Conservation (phyloP, 2,329 filamentous ascomycete species). For the Lecanosticta acicola region DNA sequence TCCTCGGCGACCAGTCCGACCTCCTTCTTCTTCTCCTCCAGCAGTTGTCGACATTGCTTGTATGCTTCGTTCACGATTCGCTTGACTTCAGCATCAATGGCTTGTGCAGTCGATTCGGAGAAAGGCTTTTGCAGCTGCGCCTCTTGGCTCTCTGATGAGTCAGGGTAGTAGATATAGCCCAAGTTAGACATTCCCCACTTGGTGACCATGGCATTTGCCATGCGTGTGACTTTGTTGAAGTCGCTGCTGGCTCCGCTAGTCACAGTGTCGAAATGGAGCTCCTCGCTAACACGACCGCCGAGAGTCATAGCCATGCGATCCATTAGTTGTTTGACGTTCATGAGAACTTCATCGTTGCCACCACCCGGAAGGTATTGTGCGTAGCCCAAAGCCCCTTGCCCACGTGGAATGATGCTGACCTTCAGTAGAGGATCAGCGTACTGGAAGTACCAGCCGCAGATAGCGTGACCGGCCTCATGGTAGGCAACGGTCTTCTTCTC, state of each 20-base stretch:
- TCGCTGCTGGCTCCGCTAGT: constrained; percentile 93
- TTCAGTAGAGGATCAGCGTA: constrained; percentile 96
- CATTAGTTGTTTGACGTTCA: constrained; percentile 94
- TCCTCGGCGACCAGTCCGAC: constrained; percentile 89
- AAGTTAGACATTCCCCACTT: constrained; percentile 98
- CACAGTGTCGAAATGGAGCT: constrained; percentile 93
- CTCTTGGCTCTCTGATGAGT: constrained; percentile 34
- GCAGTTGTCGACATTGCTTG: constrained; percentile 76
- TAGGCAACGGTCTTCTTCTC: constrained; percentile 97
- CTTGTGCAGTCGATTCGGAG: constrained; percentile 85
- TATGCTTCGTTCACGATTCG: constrained; percentile 91
- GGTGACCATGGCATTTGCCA: constrained; percentile 98
- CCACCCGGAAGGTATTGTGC: constrained; percentile 91
- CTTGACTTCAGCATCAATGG: constrained; percentile 86
- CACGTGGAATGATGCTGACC: constrained; percentile 96
- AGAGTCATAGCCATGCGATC: constrained; percentile 99
- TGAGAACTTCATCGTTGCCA: constrained; percentile 88
- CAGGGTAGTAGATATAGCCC: constrained; percentile 84
- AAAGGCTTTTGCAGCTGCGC: constrained; percentile 90
- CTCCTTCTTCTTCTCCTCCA: constrained; percentile 80
- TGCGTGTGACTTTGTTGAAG: constrained; percentile 95
- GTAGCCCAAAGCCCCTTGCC: constrained; percentile 87
- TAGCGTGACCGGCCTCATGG: constrained; percentile 95
- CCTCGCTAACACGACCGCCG: constrained; percentile 89
- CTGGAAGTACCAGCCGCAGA: constrained; percentile 96